These are phyloP conservation scores for Neurospora tetrasperma DNA, from an alignment of 495 filamentous ascomycete species.

Conservation along the genomic window DNA sequence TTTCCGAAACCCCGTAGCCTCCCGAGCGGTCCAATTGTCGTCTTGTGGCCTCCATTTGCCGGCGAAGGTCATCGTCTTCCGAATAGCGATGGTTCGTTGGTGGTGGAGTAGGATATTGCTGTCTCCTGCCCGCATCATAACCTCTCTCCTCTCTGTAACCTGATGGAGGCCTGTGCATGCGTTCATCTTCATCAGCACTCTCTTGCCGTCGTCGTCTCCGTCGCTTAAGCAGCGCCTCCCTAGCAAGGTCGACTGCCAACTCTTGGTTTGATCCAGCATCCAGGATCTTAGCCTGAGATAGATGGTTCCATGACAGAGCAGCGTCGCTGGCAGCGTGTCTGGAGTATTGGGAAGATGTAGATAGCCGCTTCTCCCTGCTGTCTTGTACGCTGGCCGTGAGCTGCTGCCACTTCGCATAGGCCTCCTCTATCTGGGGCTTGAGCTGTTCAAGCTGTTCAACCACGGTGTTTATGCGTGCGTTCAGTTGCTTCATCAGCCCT, in stretches of 20 bases:
- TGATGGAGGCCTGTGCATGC: constrained; percentile 41
- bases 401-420: constrained; percentile 26
- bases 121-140: constrained; percentile 8
- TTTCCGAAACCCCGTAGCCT: constrained; percentile 1
- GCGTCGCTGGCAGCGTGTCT: constrained; percentile 37
- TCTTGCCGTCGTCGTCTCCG: constrained; percentile 29
- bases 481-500: constrained; percentile 12
- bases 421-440: constrained; percentile 29
- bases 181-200: constrained; percentile 43
- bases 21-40: constrained; percentile 28
- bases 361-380: constrained; percentile 2
- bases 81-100: constrained; percentile 6
- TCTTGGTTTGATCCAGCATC: constrained; percentile 63
- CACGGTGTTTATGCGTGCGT: constrained; percentile 18
- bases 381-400: constrained; percentile 9
- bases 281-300: constrained; percentile 34
- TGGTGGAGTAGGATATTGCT: background rate
- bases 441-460: constrained; percentile 49
- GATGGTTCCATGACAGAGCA: constrained; percentile 31
- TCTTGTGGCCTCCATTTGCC: constrained; percentile 40
- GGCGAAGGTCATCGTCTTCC: constrained; percentile 37
- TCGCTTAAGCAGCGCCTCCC: constrained; percentile 61
- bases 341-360: constrained; percentile 14
- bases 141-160: constrained; percentile 57
- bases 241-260: constrained; percentile 67